Conservation (phyloP, 257 asterid species). For the Cruciata laevipes region DNA sequence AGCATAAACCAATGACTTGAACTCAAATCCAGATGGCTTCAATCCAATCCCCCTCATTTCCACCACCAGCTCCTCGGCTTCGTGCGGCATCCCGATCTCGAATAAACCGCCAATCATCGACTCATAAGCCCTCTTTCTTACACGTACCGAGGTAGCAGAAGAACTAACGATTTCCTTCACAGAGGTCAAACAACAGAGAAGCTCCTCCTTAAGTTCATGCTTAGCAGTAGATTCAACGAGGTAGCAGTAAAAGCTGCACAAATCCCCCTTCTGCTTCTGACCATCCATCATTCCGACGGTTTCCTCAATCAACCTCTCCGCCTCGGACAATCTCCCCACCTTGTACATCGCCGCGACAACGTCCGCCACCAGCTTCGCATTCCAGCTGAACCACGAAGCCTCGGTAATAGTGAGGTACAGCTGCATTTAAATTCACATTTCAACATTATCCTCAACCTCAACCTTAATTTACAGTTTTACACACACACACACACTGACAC, state of each 20-base stretch:
- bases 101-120: slow-evolving; percentile 59
- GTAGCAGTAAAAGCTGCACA: slow-evolving; percentile 53
- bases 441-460: no score
- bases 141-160: slow-evolving; percentile 50
- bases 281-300: slow-evolving; percentile 35
- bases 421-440: slow-evolving; percentile 29
- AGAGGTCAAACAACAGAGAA: slow-evolving; percentile 31
- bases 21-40: slow-evolving; percentile 50
- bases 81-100: slow-evolving; percentile 49
- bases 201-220: slow-evolving; percentile 38
- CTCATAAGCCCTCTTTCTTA: slow-evolving; percentile 51
- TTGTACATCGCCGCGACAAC: slow-evolving; percentile 47
- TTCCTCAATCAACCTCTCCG: slow-evolving; percentile 39
- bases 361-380: slow-evolving; percentile 69
- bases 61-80: slow-evolving; percentile 54
- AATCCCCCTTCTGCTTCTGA: slow-evolving; percentile 55
- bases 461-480: no score
- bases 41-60: slow-evolving; percentile 60
- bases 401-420: slow-evolving; percentile 51
- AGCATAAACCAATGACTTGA: slow-evolving; percentile 51
- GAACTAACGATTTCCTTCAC: slow-evolving; percentile 32
- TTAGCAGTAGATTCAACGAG: slow-evolving; percentile 50
- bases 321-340: slow-evolving; percentile 42
- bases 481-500: background rate
- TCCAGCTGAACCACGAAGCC: slow-evolving; percentile 88